Evolutionary conservation across 768 basidiomycete species (phyloP).

Genomic region (Naganishia vaughanmartiniae): DNA sequence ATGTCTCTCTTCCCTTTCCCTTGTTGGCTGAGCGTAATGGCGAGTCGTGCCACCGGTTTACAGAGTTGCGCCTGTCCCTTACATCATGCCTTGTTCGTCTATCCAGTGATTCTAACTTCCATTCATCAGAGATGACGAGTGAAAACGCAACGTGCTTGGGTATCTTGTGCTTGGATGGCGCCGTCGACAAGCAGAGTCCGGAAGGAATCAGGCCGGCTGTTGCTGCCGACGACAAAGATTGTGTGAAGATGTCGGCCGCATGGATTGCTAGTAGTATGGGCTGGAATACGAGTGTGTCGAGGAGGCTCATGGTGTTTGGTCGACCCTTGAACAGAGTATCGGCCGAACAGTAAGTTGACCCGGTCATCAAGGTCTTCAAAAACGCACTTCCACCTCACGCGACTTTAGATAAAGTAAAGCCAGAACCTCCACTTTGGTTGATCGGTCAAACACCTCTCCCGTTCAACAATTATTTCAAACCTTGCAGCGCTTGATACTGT

Average conservation of each 20-base stretch:
- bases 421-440: not conserved
- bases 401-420: not conserved
- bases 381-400: not conserved
- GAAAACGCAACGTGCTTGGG: slow-evolving; percentile 15
- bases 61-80: not conserved
- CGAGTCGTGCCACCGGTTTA: not conserved
- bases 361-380: not conserved
- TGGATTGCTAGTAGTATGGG: slow-evolving; percentile 14
- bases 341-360: not conserved
- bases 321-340: no score
- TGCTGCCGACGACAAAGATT: not conserved
- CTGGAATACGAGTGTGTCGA: slow-evolving; percentile 15
- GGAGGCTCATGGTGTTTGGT: slow-evolving; percentile 1
- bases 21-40: not conserved
- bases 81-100: not conserved
- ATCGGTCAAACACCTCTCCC: no score
- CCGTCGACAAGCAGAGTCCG: not conserved
- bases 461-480: not conserved
- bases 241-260: slow-evolving; percentile 8
- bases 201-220: not conserved
- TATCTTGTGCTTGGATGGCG: not conserved
- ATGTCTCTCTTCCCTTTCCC: not conserved
- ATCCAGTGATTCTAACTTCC: not conserved
- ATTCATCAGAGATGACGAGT: not conserved
- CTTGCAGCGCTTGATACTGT: not conserved